Evolutionary conservation across 2,329 filamentous ascomycete species (phyloP), one percentile per base, ranked within the genome.

Genomic region (Neonectria sp.): DNA sequence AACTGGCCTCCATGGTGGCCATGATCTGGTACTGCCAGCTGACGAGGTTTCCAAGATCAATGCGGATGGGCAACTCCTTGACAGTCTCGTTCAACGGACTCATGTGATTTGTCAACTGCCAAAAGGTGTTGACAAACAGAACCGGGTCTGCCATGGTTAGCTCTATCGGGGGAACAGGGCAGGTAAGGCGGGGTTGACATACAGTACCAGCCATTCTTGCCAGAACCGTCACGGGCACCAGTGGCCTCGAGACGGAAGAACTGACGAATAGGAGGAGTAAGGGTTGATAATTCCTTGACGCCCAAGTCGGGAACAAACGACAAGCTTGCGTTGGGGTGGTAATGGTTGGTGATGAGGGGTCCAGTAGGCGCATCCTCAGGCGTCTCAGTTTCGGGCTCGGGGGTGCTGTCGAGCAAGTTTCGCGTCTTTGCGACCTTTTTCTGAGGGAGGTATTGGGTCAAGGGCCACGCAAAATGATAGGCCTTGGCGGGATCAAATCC

Each of bases 41-140:
- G 53, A 89, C 88, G 76, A 97, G 83, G 80, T 96, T 96, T 81
- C 91, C 91, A 35, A 98, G 86, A 67, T 95, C 91, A 69, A 98
- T 92, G 68, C 94, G 93, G 69, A 98, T 84, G 3, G 95, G 94
- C 29, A 97, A 84, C 25, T 89, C 90, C 75, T 90, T 92, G 74
- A 97, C 93, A 0, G 96, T 98, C 17, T 94, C 92, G 79, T 99
- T 99, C 57, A 99, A 85, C 72, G 95, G 88, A 25, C 88, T 94
- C 95, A 98, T 98, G 75, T 98, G 94, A 70, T 88, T 91, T 78
- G 89, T 93, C 71, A 99, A 87, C 82, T 98, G 95, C 96, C 96
- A 99, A 82, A 99, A 99, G 4, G 93, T 97, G 83, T 99, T 99
- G 78, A 96, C 86, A 79, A 94, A 99, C 45, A 98, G 83, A 51